Conservation (phyloP, 805 yeast species). For the Ogataea philodendri region DNA sequence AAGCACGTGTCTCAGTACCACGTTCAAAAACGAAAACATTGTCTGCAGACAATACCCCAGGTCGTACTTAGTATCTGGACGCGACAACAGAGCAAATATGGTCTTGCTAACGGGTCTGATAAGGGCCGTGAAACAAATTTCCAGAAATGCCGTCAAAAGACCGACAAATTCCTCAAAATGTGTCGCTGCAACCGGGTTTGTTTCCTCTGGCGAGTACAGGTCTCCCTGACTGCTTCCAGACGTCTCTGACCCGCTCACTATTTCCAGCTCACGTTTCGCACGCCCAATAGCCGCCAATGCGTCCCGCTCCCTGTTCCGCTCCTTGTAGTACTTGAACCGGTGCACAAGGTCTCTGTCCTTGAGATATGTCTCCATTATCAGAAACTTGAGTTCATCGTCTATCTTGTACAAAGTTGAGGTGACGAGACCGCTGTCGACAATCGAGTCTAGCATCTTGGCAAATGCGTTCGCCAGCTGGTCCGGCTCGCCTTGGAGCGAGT, state of each 20-base stretch:
- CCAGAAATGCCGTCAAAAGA: background rate
- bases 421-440: constrained; percentile 12
- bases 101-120: background rate
- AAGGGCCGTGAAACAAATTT: background rate
- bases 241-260: background rate
- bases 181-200: background rate
- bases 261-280: constrained; percentile 1
- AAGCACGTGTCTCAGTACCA: background rate
- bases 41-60: background rate
- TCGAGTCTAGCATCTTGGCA: constrained; percentile 14
- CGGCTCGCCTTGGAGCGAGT: constrained; percentile 20
- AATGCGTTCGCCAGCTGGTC: constrained; percentile 20
- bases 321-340: constrained; percentile 10
- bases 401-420: constrained; percentile 12
- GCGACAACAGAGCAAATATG: background rate
- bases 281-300: constrained; percentile 3
- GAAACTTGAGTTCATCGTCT: constrained; percentile 18
- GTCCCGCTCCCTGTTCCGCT: constrained; percentile 1
- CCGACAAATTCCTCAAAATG: constrained; percentile 1
- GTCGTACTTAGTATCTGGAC: background rate
- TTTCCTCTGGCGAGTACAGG: background rate
- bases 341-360: constrained; percentile 19
- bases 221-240: background rate
- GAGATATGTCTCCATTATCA: constrained; percentile 20
- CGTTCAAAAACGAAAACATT: background rate